Evolutionary conservation across 495 filamentous ascomycete species (phyloP), one percentile per base, ranked within the genome.

Genomic region (Neurospora sp.): DNA sequence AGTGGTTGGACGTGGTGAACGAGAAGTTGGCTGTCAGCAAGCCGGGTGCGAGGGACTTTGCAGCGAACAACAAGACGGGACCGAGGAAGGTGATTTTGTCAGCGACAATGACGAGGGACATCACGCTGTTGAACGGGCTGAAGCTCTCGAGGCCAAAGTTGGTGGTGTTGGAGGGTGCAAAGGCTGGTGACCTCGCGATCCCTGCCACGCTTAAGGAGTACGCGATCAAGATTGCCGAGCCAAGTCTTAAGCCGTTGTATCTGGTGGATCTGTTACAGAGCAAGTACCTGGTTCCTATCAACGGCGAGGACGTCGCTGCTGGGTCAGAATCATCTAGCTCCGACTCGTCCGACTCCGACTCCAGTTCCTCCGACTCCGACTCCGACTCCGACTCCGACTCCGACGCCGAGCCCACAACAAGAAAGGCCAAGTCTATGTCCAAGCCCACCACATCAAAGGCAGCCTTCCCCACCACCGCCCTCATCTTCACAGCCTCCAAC

Each of bases 91-190:
- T 97, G 31, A 83, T 97, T 42, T 84, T 98, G 12, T 97, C 93
- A 78, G 96, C 96, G 8, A 98, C 96, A 0, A 97, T 99, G 92
- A 97, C 94, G 3, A 86, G 88, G 40, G 95, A 98, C 79, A 84
- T 97, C 42, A 90, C 91, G 20, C 92, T 94, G 73, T 79, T 99
- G 65, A 90, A 89, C 53, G 88, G 85, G 0, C 79, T 99, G 68
- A 91, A 88, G 71, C 86, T 99, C 27, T 83, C 84, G 3, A 86
- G 90, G 73, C 96, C 96, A 14, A 90, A 87, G 69, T 82, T 98
- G 73, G 86, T 98, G 5, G 85, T 94, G 9, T 86, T 98, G 12
- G 90, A 92, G 70, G 82, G 86, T 20, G 76, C 81, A 31, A 74
- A 80, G 53, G 74, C 79, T 0, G 79, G 75, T 22, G 79, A 83